These are phyloP conservation scores for Trichoderma orchidacearum DNA, from an alignment of 495 filamentous ascomycete genomes.

Conservation along the genomic window DNA sequence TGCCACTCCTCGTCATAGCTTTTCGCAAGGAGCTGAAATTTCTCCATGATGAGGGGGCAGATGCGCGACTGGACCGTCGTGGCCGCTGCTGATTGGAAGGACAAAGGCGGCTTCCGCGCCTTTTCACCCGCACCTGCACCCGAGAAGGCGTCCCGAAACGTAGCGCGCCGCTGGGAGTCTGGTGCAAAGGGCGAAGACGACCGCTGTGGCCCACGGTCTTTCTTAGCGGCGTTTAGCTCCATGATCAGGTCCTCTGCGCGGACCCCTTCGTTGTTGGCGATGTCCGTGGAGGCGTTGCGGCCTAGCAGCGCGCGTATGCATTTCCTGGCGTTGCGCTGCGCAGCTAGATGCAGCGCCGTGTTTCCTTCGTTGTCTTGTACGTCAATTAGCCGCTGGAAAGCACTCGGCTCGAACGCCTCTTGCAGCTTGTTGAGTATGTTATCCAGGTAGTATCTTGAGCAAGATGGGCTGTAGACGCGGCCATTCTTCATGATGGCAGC, in stretches of 20 bases:
- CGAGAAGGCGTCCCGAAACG: slow-evolving; percentile 24
- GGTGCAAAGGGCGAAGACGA: slow-evolving; percentile 52
- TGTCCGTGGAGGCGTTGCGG: slow-evolving; percentile 59
- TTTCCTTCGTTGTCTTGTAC: slow-evolving; percentile 71
- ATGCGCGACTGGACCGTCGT: slow-evolving; percentile 43
- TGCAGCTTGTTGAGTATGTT: slow-evolving; percentile 73
- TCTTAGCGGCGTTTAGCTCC: slow-evolving; percentile 38
- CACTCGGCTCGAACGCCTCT: slow-evolving; percentile 48
- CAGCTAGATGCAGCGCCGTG: slow-evolving; percentile 78
- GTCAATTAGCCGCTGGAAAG: slow-evolving; percentile 57
- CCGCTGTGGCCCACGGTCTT: slow-evolving; percentile 31
- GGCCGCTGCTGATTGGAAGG: slow-evolving; percentile 43
- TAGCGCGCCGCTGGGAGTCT: slow-evolving; percentile 28
- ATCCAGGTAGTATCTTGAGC: slow-evolving; percentile 84
- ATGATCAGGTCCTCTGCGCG: slow-evolving; percentile 64
- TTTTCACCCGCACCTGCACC: slow-evolving; percentile 14
- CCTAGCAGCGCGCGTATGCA: slow-evolving; percentile 59
- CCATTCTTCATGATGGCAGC: slow-evolving; percentile 71
- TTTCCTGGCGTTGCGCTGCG: slow-evolving; percentile 61
- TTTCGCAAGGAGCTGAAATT: slow-evolving; percentile 40
- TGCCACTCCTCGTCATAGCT: slow-evolving; percentile 46
- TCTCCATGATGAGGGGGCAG: slow-evolving; percentile 40
- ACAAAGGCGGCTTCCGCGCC: slow-evolving; percentile 11
- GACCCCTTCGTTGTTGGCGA: slow-evolving; percentile 64
- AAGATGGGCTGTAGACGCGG: slow-evolving; percentile 59